Percentiles rank a stretch among this genome's conserved stretches.
phyloP scores from a whole-genome alignment of 768 basidiomycete species.

The Scleroderma citrinum region DNA sequence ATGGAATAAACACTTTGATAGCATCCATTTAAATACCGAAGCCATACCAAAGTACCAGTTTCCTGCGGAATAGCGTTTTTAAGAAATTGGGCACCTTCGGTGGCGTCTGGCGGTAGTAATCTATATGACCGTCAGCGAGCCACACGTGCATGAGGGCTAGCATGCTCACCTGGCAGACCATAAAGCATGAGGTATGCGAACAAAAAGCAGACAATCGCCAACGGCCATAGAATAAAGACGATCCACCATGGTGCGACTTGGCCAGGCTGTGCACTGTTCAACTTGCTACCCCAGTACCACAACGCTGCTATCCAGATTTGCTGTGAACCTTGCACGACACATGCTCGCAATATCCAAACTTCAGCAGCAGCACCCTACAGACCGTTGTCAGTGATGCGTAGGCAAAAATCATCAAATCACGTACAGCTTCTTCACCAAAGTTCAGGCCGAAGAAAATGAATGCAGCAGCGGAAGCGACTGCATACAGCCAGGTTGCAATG shows the following conservation, averaged over 20 bases:
- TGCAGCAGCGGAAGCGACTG: conserved; percentile 85
- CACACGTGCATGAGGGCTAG: background rate
- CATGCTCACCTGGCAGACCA: conserved; percentile 70
- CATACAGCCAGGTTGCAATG: conserved; percentile 87
- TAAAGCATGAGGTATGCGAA: conserved; percentile 83
- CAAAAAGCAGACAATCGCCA: conserved; percentile 64
- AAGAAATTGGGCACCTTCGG: conserved; percentile 94
- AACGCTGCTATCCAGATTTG: conserved; percentile 94
- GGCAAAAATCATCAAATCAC: conserved; percentile 15
- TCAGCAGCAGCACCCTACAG: conserved; percentile 85
- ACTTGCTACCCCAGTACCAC: conserved; percentile 91
- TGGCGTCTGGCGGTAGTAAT: conserved; percentile 88
- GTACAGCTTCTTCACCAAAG: conserved; percentile 92
- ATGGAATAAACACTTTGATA: background rate
- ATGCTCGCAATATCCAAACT: conserved; percentile 88
- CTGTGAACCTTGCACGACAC: conserved; percentile 90
- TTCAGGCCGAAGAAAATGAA: conserved; percentile 94
- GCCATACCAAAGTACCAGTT: conserved; percentile 76
- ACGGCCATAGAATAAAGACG: conserved; percentile 73
- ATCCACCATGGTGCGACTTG: conserved; percentile 81
- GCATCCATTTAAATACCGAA: background rate
- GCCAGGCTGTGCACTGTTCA: conserved; percentile 50
- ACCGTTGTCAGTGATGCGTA: background rate
- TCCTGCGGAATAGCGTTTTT: conserved; percentile 81
- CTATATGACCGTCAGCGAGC: conserved; percentile 30